Evolutionary conservation across 2,329 filamentous ascomycete genomes (phyloP).

Genomic region (Scopulariopsis brevicaulis): DNA sequence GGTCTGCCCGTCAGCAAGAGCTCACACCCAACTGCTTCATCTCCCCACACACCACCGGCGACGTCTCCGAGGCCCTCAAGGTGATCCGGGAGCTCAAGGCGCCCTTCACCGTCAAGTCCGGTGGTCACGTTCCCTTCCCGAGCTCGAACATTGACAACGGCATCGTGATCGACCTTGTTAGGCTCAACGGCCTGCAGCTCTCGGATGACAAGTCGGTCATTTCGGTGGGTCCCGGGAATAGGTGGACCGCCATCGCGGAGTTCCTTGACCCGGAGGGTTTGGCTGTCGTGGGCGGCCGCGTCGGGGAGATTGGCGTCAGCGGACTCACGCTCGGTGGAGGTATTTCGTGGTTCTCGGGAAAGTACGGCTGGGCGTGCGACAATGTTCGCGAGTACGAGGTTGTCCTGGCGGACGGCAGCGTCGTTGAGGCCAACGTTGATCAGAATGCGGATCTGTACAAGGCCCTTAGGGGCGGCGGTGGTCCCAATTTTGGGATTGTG

Average conservation of each 20-base stretch:
- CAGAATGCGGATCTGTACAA: constrained; percentile 42
- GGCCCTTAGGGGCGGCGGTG: constrained; percentile 42
- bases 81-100: constrained; percentile 6
- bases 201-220: constrained; percentile 18
- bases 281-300: constrained; percentile 30
- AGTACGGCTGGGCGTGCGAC: constrained; percentile 31
- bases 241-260: constrained; percentile 23
- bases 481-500: constrained; percentile 46
- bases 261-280: constrained; percentile 18
- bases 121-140: constrained; percentile 18
- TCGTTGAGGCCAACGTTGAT: constrained; percentile 26
- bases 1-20: constrained; percentile 17
- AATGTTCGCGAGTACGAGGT: constrained; percentile 29
- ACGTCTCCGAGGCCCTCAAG: constrained; percentile 10
- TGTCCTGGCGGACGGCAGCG: constrained; percentile 29
- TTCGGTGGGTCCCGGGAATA: constrained; percentile 29
- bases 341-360: constrained; percentile 13
- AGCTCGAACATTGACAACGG: constrained; percentile 15
- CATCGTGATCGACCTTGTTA: constrained; percentile 16
- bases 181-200: constrained; percentile 9
- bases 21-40: constrained; percentile 14
- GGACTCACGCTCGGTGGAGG: constrained; percentile 16
- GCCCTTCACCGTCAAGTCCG: constrained; percentile 26
- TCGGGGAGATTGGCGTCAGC: constrained; percentile 18
- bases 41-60: constrained; percentile 11